These are phyloP conservation scores for Ochetophila trinervis DNA, from an alignment of 306 rosid species.

Conservation along the genomic window DNA sequence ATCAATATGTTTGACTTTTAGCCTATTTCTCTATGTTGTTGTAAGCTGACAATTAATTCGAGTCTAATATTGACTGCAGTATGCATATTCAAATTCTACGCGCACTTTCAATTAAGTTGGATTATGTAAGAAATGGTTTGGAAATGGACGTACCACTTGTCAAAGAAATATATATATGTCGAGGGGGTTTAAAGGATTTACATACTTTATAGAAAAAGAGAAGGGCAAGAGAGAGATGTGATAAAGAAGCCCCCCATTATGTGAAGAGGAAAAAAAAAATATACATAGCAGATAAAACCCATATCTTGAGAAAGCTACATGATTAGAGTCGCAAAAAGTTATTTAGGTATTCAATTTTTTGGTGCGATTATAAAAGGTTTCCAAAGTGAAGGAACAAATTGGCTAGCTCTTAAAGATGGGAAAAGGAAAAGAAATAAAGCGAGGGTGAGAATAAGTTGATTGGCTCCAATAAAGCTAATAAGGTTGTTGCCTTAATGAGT, in stretches of 20 bases:
- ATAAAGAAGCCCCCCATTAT: slow-evolving; percentile 24
- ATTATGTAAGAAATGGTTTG: too few species aligned
- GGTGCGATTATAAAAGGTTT: slow-evolving; percentile 53
- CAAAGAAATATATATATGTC: slow-evolving; percentile 27
- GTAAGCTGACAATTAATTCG: too few species aligned
- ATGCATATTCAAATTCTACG: too few species aligned
- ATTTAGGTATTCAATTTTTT: slow-evolving; percentile 33
- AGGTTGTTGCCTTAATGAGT: slow-evolving; percentile 35
- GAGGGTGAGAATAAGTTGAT: slow-evolving; percentile 30
- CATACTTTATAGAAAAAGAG: slow-evolving; percentile 28
- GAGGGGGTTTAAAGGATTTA: slow-evolving; percentile 27
- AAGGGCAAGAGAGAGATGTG: slow-evolving; percentile 26
- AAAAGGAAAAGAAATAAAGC: slow-evolving; percentile 30
- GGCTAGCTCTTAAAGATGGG: slow-evolving; percentile 42
- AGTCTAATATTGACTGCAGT: too few species aligned
- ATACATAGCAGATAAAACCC: slow-evolving; percentile 20
- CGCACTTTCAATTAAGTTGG: too few species aligned
- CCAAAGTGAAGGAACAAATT: slow-evolving; percentile 40
- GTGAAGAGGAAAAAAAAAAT: slow-evolving; percentile 12
- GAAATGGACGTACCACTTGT: too few species aligned
- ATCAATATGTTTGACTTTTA: too few species aligned
- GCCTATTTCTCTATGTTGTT: too few species aligned
- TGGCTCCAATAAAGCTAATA: slow-evolving; percentile 41
- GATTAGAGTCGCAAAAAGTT: slow-evolving; percentile 56
- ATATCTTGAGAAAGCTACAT: slow-evolving; percentile 46